Conservation (phyloP, 2,329 filamentous ascomycete species). For the Escovopsis sp. region DNA sequence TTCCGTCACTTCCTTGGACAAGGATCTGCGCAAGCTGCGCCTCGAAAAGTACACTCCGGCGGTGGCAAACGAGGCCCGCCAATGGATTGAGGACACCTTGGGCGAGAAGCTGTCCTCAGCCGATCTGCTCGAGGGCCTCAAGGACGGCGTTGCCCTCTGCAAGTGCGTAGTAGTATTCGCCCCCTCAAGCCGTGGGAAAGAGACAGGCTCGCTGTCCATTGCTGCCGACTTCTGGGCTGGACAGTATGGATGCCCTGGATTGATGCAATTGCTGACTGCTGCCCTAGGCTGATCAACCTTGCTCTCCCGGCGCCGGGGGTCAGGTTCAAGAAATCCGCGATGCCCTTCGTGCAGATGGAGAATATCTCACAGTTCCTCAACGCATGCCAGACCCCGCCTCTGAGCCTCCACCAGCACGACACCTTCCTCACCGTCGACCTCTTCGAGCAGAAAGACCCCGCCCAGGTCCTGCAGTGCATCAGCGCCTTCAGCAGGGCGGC, state of each 20-base stretch:
- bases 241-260: too few species aligned
- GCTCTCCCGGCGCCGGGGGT: constrained; percentile 62
- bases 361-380: constrained; percentile 94
- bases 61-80: constrained; percentile 69
- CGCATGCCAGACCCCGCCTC: constrained; percentile 69
- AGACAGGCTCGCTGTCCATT: too few species aligned
- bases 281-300: constrained; percentile 61
- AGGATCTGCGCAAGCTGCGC: constrained; percentile 87
- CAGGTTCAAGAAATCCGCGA: constrained; percentile 79
- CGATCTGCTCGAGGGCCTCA: constrained; percentile 74
- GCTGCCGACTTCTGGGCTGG: too few species aligned
- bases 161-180: constrained; percentile 41
- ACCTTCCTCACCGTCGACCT: constrained; percentile 94
- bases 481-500: constrained; percentile 83
- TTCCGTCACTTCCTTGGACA: constrained; percentile 84
- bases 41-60: constrained; percentile 85
- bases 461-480: constrained; percentile 88
- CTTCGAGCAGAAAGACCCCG: constrained; percentile 88
- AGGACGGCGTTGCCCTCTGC: constrained; percentile 87
- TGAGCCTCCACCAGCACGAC: constrained; percentile 85
- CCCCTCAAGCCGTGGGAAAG: too few species aligned
- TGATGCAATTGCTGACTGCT: constrained; percentile 1
- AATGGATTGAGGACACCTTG: constrained; percentile 74
- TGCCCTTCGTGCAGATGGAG: constrained; percentile 99
- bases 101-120: constrained; percentile 55